Percentiles rank a stretch among this genome's conserved stretches.
Conservation (phyloP, 192 early-diverging fungal species). For the Linnemannia hyalina region DNA sequence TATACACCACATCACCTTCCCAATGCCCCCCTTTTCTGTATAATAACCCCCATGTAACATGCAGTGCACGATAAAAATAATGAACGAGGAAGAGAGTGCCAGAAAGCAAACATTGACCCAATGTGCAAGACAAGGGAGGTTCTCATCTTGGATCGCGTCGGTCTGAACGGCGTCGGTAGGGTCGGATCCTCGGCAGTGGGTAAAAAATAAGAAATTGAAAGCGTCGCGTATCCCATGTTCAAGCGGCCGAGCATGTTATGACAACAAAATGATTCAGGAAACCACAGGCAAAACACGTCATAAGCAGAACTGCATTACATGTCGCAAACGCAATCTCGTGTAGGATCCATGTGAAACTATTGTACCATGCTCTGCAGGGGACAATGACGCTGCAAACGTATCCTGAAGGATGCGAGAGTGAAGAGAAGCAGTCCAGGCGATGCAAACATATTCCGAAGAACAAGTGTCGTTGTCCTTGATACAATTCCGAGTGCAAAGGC, state of each 20-base stretch:
- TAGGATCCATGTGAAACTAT: neutral
- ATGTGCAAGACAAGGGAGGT: neutral
- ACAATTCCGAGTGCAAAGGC: neutral
- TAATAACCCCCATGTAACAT: neutral
- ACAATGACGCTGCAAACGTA: neutral
- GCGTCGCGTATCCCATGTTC: neutral
- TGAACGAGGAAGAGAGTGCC: neutral
- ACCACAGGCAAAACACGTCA: slow-evolving; percentile 14
- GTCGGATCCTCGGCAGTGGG: neutral
- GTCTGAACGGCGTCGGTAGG: slow-evolving; percentile 1
- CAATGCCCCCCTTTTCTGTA: neutral
- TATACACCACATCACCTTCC: neutral
- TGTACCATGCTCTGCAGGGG: neutral
- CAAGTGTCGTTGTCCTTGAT: neutral
- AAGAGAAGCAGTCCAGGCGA: neutral
- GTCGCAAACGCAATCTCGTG: slow-evolving; percentile 47
- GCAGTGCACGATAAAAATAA: neutral
- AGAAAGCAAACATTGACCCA: neutral
- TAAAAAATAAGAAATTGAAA: neutral
- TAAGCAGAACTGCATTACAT: slow-evolving; percentile 28
- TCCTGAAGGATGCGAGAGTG: neutral
- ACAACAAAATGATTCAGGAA: slow-evolving; percentile 7
- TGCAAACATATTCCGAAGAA: neutral
- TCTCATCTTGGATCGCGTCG: neutral
- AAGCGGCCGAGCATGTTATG: neutral